Percentiles rank a stretch among this genome's conserved stretches.
Evolutionary conservation across 2,329 filamentous ascomycete species (phyloP).

Genomic region (Paecilomyces dactylethromorphus): DNA sequence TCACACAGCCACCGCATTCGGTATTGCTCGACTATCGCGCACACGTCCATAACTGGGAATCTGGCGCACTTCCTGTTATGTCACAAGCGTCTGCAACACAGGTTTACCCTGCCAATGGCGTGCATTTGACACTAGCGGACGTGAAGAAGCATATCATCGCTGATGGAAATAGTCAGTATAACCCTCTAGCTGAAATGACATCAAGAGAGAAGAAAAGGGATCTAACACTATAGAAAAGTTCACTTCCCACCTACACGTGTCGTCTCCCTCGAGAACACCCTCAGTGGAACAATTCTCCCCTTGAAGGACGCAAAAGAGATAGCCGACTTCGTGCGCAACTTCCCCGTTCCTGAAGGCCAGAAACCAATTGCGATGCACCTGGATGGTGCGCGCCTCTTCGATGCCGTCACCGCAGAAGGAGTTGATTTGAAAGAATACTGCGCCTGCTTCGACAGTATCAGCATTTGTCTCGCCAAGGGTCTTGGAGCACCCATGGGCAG

Average conservation of each 20-base stretch:
- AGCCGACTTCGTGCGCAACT: constrained; percentile 18
- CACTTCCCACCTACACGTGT: constrained; percentile 24
- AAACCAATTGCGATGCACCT: constrained; percentile 22
- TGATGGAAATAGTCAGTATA: constrained; percentile 18
- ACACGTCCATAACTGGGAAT: constrained; percentile 27
- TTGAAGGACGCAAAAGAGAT: constrained; percentile 22
- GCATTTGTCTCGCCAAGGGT: constrained; percentile 27
- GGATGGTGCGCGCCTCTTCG: constrained; percentile 24
- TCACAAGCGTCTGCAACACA: constrained; percentile 25
- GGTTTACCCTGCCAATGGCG: constrained; percentile 23
- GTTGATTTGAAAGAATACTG: constrained; percentile 21
- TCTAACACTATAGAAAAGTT: constrained; percentile 6
- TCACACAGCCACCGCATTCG: constrained; percentile 26
- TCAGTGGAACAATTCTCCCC: constrained; percentile 20
- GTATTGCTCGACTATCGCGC: constrained; percentile 27
- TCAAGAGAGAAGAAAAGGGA: background rate
- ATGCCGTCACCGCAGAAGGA: constrained; percentile 19
- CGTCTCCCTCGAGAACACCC: constrained; percentile 22
- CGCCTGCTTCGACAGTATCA: constrained; percentile 24
- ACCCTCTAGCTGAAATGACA: background rate
- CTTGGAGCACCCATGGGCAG: constrained; percentile 27
- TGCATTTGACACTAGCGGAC: constrained; percentile 29
- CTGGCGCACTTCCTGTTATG: constrained; percentile 20
- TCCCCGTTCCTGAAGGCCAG: constrained; percentile 15
- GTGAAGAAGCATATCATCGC: constrained; percentile 20